Evolutionary conservation across 306 rosid genomes (phyloP), one percentile per base, ranked within the genome.

Genomic region (Macrotyloma uniflorum): DNA sequence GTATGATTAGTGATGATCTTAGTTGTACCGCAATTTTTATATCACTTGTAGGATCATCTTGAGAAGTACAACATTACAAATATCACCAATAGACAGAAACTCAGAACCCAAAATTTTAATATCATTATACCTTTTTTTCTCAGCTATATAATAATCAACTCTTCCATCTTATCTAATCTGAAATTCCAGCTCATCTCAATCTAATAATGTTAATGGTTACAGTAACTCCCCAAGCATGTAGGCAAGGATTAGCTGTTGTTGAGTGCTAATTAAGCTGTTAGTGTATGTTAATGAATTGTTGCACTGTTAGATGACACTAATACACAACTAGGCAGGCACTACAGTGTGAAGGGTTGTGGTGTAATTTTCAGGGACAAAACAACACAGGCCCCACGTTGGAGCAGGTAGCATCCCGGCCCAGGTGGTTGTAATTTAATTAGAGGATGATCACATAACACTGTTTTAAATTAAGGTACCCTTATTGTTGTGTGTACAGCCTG

Each of bases 341-440:
- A 64, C 20, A 33, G 18, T 57, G 3, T 20, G 38, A 79, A 75
- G 55, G 81, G 5, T 61, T 79, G 2, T 84, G 79, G 43, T 70
- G 20, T 35, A 23, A 79, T 70, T 70, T 66, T 42, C 24, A 70
- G 58, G 72, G 79, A 80, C 84, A 84, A 84, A 54, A 51, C 66
- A 64, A 46, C 79, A 62, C 24, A 54, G n/a, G 11, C 43, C 76
- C 79, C 81, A 85, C 46, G 79, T 74, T 82, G 53, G 62, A 28
- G 33, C 43, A 69, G 64, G 69, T 6, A 75, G 53, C 20, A 58
- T 14, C n/a, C 36, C 40, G 61, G 46, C 67, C 53, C 47, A 62
- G 51, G 67, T 57, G 26, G 47, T 80, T 62, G 36, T 63, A 75
- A 63, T 70, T 46, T 55, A 51, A 63, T 79, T 43, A 42, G 78